A percentile compares a stretch with the other conserved stretches of the same genome.
Conservation (phyloP, 441 rosid genomes). For the Viola pubescens region DNA sequence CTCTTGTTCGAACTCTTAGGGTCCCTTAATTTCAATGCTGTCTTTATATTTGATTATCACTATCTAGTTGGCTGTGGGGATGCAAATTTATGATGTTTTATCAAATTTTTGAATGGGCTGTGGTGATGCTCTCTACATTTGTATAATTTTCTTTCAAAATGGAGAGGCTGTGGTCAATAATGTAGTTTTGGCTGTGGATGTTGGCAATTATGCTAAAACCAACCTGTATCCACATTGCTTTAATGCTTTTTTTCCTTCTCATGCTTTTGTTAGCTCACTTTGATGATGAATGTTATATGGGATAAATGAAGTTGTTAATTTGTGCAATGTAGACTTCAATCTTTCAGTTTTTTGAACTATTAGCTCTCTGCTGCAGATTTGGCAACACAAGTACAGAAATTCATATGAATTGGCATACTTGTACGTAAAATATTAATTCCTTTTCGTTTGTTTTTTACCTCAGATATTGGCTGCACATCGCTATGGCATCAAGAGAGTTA, state of each 20-base stretch:
- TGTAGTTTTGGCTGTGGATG: background rate
- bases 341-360: too few relatives aligned
- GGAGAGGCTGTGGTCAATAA: background rate
- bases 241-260: too few relatives aligned
- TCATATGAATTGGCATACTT: background rate
- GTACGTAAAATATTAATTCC: background rate
- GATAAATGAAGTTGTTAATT: too few relatives aligned
- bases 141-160: background rate
- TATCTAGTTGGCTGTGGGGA: background rate
- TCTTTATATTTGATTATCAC: too few relatives aligned
- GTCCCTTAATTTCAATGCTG: too few relatives aligned
- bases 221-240: too few relatives aligned
- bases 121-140: background rate
- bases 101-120: background rate
- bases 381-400: too few relatives aligned
- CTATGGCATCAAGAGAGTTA: constrained; percentile 81
- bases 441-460: constrained; percentile 3
- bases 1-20: background rate
- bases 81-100: background rate
- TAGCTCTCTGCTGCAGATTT: too few relatives aligned
- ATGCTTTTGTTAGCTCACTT: too few relatives aligned
- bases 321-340: too few relatives aligned
- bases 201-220: too few relatives aligned
- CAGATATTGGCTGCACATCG: constrained; percentile 98
- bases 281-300: too few relatives aligned